A percentile compares a stretch with the other conserved stretches of the same genome.
Evolutionary conservation across 1,284 basidiomycete species (phyloP).

Genomic region (Ganoderma sp.): DNA sequence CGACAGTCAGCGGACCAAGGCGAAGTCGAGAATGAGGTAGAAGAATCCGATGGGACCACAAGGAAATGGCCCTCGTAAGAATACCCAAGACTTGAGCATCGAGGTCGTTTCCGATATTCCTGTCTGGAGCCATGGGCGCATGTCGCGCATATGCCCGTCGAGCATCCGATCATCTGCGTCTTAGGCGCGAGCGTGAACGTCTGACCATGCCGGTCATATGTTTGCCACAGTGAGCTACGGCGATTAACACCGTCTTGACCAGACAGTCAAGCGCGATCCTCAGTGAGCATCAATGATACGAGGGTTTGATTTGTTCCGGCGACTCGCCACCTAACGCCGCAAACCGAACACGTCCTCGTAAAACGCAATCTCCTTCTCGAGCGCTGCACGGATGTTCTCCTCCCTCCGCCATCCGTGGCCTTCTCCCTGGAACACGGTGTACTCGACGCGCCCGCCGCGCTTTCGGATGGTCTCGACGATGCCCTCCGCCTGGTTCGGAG

Average conservation of each 20-base stretch:
- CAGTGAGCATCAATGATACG: not conserved
- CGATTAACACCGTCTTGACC: not conserved
- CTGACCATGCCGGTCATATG: not conserved
- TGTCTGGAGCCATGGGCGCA: not conserved
- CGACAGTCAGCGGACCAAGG: not conserved
- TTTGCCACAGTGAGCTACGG: not conserved
- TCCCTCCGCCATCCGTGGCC: slow-evolving; percentile 59
- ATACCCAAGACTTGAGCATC: not conserved
- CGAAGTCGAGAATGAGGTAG: not conserved
- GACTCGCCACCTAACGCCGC: slow-evolving; percentile 14
- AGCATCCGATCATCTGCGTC: not conserved
- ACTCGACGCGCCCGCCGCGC: slow-evolving; percentile 51
- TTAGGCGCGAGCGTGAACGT: not conserved
- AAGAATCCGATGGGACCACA: not conserved
- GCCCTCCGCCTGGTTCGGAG: slow-evolving; percentile 55
- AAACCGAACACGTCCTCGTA: slow-evolving; percentile 42
- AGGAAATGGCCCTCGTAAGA: not conserved
- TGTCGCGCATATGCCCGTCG: not conserved
- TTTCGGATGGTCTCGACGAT: slow-evolving; percentile 51
- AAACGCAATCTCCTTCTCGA: slow-evolving; percentile 50
- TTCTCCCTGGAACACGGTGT: slow-evolving; percentile 56
- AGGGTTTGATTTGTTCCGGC: not conserved
- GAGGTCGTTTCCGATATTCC: not conserved
- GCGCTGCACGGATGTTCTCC: slow-evolving; percentile 51
- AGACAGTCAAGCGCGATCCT: not conserved